A percentile compares a stretch with the other conserved stretches of the same genome.
phyloP scores from a whole-genome alignment of 108 stramenopile species.

The Fragilaria crotonensis region DNA sequence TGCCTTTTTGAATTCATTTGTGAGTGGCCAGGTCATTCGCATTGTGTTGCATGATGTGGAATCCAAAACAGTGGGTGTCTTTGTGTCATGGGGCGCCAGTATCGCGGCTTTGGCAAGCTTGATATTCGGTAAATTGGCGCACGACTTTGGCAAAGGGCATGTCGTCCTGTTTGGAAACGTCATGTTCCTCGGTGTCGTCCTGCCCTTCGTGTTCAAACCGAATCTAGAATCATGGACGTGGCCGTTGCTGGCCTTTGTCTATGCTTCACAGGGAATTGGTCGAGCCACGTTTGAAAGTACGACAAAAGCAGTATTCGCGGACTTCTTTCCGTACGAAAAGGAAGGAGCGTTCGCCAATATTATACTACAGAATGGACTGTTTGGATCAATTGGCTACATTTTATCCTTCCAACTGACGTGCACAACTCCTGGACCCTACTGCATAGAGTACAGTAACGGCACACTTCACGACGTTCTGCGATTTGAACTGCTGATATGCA shows the following conservation, averaged over 20 bases:
- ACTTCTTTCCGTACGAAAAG: conserved; percentile 36
- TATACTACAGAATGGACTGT: conserved; percentile 35
- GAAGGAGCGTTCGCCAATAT: conserved; percentile 55
- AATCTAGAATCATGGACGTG: conserved; percentile 15
- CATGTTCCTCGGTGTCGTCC: conserved; percentile 24
- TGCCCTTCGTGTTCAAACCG: conserved; percentile 29
- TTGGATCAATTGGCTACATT: conserved; percentile 24
- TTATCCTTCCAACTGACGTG: background rate
- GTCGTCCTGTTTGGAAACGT: conserved; percentile 25
- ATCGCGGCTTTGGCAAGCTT: conserved; percentile 31
- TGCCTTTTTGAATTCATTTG: conserved; percentile 30
- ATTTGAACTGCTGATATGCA: conserved; percentile 30
- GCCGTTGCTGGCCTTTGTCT: conserved; percentile 19
- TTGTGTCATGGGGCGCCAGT: conserved; percentile 23
- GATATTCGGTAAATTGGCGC: conserved; percentile 25
- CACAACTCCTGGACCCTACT: conserved; percentile 10
- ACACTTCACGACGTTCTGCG: conserved; percentile 28
- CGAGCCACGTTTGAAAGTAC: conserved; percentile 48
- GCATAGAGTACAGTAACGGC: conserved; percentile 26
- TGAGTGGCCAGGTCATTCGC: conserved; percentile 38
- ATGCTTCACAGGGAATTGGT: conserved; percentile 34
- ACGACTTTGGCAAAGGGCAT: conserved; percentile 20
- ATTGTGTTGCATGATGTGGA: conserved; percentile 21
- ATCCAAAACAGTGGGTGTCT: conserved; percentile 32
- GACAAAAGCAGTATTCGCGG: conserved; percentile 39